phyloP scores from a whole-genome alignment of 306 rosid species.

The Hippophae tibetana region DNA sequence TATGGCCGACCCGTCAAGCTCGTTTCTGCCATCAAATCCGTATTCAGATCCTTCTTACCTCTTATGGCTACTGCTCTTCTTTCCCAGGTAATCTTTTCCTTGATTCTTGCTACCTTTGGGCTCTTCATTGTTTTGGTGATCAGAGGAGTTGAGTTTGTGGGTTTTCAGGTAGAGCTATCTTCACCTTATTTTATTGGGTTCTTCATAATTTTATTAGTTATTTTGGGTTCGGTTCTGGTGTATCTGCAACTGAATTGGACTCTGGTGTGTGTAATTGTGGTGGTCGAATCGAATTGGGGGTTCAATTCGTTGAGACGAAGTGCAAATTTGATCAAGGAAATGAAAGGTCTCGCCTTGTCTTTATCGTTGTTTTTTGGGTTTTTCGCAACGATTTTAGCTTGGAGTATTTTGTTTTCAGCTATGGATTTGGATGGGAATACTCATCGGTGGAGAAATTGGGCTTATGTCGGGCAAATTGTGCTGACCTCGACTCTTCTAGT shows the following conservation, averaged over 20 bases:
- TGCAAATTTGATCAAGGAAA: conserved; percentile 16
- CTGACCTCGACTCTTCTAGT: conserved; percentile 31
- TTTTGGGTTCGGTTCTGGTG: conserved; percentile 7
- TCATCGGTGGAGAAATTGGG: conserved; percentile 42
- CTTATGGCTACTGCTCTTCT: conserved; percentile 28
- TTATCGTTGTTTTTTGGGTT: conserved; percentile 29
- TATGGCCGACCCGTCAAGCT: conserved; percentile 41
- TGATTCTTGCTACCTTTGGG: conserved; percentile 4
- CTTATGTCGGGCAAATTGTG: conserved; percentile 42
- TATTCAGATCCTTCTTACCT: conserved; percentile 30
- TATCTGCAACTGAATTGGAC: conserved; percentile 40
- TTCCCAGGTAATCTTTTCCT: conserved; percentile 6
- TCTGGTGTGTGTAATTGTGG: conserved; percentile 27
- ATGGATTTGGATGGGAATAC: conserved; percentile 8
- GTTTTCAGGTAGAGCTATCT: conserved; percentile 7
- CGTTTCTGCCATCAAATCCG: conserved; percentile 34
- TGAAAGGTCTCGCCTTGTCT: conserved; percentile 31
- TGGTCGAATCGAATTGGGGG: conserved; percentile 41
- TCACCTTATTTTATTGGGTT: conserved; percentile 17
- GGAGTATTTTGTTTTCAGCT: conserved; percentile 18
- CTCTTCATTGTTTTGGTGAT: conserved; percentile 12
- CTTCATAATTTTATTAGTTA: conserved; percentile 2
- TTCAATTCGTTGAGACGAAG: conserved; percentile 15
- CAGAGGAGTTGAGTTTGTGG: conserved; percentile 2
- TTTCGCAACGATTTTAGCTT: conserved; percentile 22